Percentiles rank a stretch among this genome's conserved stretches.
Conservation (phyloP, 768 basidiomycete genomes). For the Megacollybia marginata region DNA sequence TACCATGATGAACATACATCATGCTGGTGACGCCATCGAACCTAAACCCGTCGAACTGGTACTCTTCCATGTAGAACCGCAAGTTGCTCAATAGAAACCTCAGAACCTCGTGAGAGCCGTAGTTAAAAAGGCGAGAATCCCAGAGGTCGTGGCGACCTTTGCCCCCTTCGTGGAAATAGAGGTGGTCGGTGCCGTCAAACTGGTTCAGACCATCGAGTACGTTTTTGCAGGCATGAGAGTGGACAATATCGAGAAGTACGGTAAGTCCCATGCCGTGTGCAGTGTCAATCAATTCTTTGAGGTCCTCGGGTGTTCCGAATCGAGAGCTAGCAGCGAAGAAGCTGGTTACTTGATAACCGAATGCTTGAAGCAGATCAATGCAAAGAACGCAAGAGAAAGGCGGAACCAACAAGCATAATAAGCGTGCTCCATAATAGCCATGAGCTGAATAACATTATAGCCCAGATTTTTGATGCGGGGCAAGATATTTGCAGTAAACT, state of each 20-base stretch:
- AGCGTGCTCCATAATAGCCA: conserved; percentile 98
- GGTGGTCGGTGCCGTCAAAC: conserved; percentile 96
- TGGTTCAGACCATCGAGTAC: conserved; percentile 90
- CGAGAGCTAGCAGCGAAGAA: conserved; percentile 97
- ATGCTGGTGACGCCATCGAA: conserved; percentile 99
- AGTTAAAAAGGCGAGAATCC: conserved; percentile 98
- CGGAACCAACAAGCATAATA: conserved; percentile 84
- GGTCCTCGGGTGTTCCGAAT: conserved; percentile 92
- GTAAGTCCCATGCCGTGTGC: conserved; percentile 91
- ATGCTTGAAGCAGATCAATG: conserved; percentile 47
- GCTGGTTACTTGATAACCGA: conserved; percentile 96
- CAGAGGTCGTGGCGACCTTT: conserved; percentile 93
- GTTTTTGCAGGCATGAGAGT: conserved; percentile 98
- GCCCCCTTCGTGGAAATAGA: conserved; percentile 91
- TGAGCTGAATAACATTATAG: conserved; percentile 96
- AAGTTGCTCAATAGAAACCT: conserved; percentile 94
- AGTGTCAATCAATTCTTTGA: conserved; percentile 91
- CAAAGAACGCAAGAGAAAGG: not conserved
- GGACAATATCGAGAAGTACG: conserved; percentile 93
- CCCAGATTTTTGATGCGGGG: conserved; percentile 87
- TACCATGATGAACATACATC: conserved; percentile 99
- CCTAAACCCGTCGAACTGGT: conserved; percentile 93
- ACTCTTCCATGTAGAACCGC: conserved; percentile 93
- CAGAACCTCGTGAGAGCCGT: conserved; percentile 88
- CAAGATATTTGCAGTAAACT: conserved; percentile 81